A percentile compares a stretch with the other conserved stretches of the same genome.
Evolutionary conservation across 2,329 filamentous ascomycete species (phyloP).

Genomic region (Didymella segeticola): DNA sequence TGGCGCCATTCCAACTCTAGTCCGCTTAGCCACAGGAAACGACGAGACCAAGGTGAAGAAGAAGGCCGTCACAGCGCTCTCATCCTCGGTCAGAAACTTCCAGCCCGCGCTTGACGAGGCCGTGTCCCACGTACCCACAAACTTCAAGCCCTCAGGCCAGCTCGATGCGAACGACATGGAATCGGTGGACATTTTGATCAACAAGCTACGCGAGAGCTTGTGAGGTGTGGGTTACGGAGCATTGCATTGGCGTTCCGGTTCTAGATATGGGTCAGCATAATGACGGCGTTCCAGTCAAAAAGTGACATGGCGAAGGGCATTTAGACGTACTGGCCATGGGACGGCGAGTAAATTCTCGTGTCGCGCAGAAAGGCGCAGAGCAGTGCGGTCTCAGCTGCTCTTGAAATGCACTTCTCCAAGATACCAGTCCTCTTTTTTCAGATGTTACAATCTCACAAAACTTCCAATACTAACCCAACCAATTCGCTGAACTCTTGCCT

Average conservation of each 20-base stretch:
- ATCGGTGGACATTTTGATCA: constrained; percentile 77
- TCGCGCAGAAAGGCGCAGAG: background rate
- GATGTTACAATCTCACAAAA: constrained; percentile 31
- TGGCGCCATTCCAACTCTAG: constrained; percentile 74
- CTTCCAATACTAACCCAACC: constrained; percentile 51
- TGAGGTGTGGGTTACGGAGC: constrained; percentile 18
- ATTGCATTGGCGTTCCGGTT: constrained; percentile 35
- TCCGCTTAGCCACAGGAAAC: constrained; percentile 67
- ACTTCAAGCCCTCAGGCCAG: constrained; percentile 64
- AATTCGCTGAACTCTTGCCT: constrained; percentile 53
- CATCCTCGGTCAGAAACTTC: constrained; percentile 85
- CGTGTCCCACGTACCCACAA: constrained; percentile 70
- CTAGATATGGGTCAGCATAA: constrained; percentile 30
- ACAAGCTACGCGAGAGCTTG: constrained; percentile 57
- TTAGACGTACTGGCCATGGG: constrained; percentile 6
- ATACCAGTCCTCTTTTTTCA: background rate
- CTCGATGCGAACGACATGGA: constrained; percentile 91
- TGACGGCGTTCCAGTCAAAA: constrained; percentile 10
- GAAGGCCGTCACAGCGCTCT: constrained; percentile 90
- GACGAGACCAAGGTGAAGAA: constrained; percentile 71
- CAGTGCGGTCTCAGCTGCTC: background rate
- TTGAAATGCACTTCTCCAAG: no score
- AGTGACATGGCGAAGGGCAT: background rate
- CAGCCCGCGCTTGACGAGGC: constrained; percentile 73
- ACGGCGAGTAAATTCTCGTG: background rate